Base-by-base conservation (phyloP, 768 basidiomycete species). In the Rubroboletus satanas region DNA sequence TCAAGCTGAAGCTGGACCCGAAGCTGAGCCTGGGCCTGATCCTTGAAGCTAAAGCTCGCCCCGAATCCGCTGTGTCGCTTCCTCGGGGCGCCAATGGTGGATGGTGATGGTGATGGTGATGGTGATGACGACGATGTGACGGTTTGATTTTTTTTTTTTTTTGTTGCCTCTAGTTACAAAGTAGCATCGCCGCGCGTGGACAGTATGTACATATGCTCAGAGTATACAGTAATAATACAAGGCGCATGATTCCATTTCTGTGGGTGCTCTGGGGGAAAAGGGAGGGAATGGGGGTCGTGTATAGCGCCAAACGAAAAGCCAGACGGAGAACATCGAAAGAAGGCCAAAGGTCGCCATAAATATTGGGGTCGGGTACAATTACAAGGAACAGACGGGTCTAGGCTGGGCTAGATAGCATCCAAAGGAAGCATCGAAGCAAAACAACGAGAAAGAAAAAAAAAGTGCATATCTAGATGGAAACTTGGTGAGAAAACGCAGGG, bases 401-500 rank as follows among this genome's bases (percentile, higher is more conserved):
- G 69, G 62, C 69, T 56, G 60, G 43, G 63, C 69, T 71, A 69
- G 69, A 71, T 63, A 55, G 53, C 54, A 61, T 67, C 58, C 58
- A 60, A 61, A 42, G 18, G 17, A 46, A 45, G 32, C 52, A 17
- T 26, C 42, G 46, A 9, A 14, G 29, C 33, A 33, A 17, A 33
- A 35, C 37, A 33, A 53, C 29, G 45, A 31, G 26, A n/a, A 32
- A 36, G 15, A 45, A 17, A 4, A 15, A 50, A 55, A 23, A 57
- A n/a, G 41, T 64, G 64, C 67, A 71, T 69, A 69, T 72, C 70
- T 72, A 71, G 58, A 68, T 63, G 26, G 46, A 57, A 52, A 52
- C 61, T 50, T 48, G 60, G 60, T 56, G 54, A 58, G 45, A 41
- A 12, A 45, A 39, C 18, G 9, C 26, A 26, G 12, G 12, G 35